These are phyloP conservation scores for Maudiozyma serrabonitensis DNA, from an alignment of 805 yeast species.

Conservation along the genomic window DNA sequence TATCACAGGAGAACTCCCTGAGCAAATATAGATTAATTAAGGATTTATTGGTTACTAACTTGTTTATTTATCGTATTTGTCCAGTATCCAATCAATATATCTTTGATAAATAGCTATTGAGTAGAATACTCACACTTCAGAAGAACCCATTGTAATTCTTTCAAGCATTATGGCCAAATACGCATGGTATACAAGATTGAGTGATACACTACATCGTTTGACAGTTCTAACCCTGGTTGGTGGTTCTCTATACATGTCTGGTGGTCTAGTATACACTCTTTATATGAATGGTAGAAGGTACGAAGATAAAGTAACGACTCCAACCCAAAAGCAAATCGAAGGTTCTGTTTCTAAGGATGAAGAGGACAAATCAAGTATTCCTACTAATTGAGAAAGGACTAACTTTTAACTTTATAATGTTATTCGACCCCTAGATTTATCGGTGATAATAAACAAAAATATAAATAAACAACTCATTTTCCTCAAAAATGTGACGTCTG, in stretches of 20 bases:
- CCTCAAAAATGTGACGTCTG: not conserved
- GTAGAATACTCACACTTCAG: not conserved
- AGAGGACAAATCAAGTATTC: not conserved
- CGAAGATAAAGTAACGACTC: slow-evolving; percentile 30
- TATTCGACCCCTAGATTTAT: not conserved
- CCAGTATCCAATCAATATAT: not conserved
- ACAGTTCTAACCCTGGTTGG: slow-evolving; percentile 63
- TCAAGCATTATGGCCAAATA: slow-evolving; percentile 34
- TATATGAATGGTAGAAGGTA: slow-evolving; percentile 44
- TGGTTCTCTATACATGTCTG: slow-evolving; percentile 40
- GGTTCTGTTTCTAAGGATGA: not conserved
- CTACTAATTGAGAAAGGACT: not conserved
- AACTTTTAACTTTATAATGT: no score
- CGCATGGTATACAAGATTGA: slow-evolving; percentile 69
- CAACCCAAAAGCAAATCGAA: not conserved
- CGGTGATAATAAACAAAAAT: not conserved
- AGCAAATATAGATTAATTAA: not conserved
- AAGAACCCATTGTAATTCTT: not conserved
- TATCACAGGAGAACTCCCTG: not conserved
- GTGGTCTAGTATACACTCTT: slow-evolving; percentile 43
- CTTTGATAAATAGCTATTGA: not conserved
- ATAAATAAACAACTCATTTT: not conserved
- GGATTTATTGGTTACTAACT: no score
- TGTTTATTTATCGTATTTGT: not conserved
- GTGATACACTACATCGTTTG: slow-evolving; percentile 64